phyloP scores from a whole-genome alignment of 1,139 yeast species.

The Yamadazyma conglobata region DNA sequence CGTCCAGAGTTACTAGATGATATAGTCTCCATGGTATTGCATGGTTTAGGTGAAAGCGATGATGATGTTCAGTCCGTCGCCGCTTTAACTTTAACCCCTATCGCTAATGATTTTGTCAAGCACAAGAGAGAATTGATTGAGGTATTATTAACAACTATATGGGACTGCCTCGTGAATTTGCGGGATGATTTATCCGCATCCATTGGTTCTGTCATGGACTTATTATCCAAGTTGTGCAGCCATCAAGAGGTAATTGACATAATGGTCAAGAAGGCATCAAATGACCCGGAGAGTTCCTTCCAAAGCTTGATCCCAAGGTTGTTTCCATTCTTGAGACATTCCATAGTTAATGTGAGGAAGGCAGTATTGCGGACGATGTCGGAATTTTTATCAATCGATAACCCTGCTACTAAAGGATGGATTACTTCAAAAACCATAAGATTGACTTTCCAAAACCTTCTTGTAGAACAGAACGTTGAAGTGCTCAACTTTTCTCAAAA shows the following conservation, averaged over 20 bases:
- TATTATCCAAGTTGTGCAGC: conserved; percentile 82
- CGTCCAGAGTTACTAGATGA: conserved; percentile 61
- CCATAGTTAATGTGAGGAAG: conserved; percentile 85
- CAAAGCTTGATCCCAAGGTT: conserved; percentile 82
- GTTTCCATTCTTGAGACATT: conserved; percentile 90
- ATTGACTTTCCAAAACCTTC: conserved; percentile 77
- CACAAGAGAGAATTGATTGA: conserved; percentile 60
- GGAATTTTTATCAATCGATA: conserved; percentile 73
- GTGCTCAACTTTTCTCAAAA: conserved; percentile 62
- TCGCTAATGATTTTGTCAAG: conserved; percentile 77
- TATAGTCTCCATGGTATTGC: conserved; percentile 80
- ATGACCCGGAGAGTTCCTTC: conserved; percentile 52
- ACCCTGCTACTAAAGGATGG: conserved; percentile 69
- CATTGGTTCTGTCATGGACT: conserved; percentile 94
- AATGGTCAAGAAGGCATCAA: conserved; percentile 60
- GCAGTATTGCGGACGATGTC: conserved; percentile 80
- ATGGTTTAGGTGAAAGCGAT: conserved; percentile 78
- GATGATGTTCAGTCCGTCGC: conserved; percentile 98
- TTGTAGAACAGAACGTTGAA: conserved; percentile 82
- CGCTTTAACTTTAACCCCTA: conserved; percentile 89
- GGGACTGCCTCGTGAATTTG: conserved; percentile 83
- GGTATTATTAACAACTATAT: conserved; percentile 68
- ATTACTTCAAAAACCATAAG: conserved; percentile 69
- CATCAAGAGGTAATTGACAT: conserved; percentile 73
- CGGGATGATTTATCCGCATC: conserved; percentile 93